phyloP scores from a whole-genome alignment of 805 yeast genomes.

The Isabelozyma heimii region DNA sequence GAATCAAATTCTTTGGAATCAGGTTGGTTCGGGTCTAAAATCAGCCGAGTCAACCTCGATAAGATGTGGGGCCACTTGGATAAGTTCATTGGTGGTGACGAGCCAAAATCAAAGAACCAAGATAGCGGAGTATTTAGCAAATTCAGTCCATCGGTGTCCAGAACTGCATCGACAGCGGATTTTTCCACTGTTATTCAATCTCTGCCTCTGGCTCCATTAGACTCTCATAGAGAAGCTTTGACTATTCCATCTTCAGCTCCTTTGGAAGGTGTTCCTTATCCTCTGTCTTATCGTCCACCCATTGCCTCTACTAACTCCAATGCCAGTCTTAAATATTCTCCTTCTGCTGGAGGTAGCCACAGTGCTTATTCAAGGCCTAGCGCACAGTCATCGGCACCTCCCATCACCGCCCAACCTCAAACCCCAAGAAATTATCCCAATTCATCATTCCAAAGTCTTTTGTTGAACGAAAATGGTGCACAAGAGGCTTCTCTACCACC shows the following conservation, averaged over 20 bases:
- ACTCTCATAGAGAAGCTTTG: not conserved
- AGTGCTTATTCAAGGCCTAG: slow-evolving; percentile 2
- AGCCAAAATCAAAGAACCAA: slow-evolving; percentile 30
- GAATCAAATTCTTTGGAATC: slow-evolving; percentile 42
- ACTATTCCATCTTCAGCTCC: not conserved
- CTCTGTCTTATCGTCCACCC: slow-evolving; percentile 1
- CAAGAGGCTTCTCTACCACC: not conserved
- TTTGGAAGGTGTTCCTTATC: not conserved
- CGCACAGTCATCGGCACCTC: not conserved
- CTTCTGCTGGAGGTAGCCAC: slow-evolving; percentile 1
- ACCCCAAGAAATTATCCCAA: not conserved
- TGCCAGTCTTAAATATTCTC: slow-evolving; percentile 3
- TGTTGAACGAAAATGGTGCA: not conserved
- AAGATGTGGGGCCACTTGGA: slow-evolving; percentile 87
- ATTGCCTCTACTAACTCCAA: not conserved
- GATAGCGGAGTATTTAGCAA: slow-evolving; percentile 65
- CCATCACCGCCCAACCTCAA: not conserved
- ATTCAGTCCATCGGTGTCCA: slow-evolving; percentile 66
- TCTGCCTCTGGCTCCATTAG: slow-evolving; percentile 4
- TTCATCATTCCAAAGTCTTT: not conserved
- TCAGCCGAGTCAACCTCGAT: slow-evolving; percentile 64
- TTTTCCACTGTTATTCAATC: slow-evolving; percentile 17
- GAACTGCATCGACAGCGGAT: slow-evolving; percentile 45
- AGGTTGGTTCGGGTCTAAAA: slow-evolving; percentile 68
- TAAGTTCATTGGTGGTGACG: slow-evolving; percentile 87